Conservation (phyloP, 441 rosid genomes). For the Erodium chrysanthum region DNA sequence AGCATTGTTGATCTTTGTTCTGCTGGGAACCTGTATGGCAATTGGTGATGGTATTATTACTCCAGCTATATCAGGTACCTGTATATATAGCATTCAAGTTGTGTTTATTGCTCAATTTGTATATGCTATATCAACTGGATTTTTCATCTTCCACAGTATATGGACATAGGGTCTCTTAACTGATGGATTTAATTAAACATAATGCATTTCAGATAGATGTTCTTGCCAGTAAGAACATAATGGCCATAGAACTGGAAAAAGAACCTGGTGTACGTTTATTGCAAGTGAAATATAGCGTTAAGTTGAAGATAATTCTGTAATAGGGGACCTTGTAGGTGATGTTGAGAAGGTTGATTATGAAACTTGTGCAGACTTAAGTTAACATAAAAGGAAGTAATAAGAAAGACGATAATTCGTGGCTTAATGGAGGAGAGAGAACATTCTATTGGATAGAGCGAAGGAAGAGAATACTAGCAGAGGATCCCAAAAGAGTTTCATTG, state of each 20-base stretch:
- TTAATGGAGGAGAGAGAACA: too few species aligned
- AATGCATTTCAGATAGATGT: neutral
- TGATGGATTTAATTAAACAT: neutral
- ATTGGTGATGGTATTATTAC: slow-evolving; percentile 96
- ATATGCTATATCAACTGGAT: neutral
- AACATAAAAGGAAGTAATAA: neutral
- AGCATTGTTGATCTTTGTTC: slow-evolving; percentile 74
- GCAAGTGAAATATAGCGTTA: too few species aligned
- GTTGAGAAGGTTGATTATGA: neutral
- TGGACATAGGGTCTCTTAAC: neutral
- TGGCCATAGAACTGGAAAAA: neutral
- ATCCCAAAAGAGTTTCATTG: neutral
- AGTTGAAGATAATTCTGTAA: neutral
- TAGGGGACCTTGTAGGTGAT: too few species aligned
- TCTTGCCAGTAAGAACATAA: neutral
- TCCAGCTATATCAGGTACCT: slow-evolving; percentile 89
- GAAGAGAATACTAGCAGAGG: too few species aligned
- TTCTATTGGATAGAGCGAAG: too few species aligned
- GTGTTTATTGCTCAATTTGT: neutral
- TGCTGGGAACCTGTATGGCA: slow-evolving; percentile 98
- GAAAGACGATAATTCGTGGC: neutral
- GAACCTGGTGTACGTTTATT: neutral
- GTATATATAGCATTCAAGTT: neutral
- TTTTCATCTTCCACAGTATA: neutral
- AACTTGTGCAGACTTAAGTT: neutral